These are phyloP conservation scores for Naganishia onofrii DNA, from an alignment of 768 basidiomycete species.

Conservation along the genomic window DNA sequence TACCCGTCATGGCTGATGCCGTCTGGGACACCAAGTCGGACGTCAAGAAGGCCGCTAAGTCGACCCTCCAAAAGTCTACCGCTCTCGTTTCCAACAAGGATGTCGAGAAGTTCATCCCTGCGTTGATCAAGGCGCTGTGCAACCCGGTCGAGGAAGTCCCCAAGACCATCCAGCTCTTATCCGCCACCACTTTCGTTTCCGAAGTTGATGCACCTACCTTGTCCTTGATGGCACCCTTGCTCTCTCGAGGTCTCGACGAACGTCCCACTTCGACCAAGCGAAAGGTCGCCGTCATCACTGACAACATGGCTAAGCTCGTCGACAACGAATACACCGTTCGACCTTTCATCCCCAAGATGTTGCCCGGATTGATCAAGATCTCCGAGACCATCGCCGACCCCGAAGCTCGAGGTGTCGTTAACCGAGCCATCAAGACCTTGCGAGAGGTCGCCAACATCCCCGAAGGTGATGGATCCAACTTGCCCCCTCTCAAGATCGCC, in stretches of 20 bases:
- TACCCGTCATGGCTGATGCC: conserved; percentile 87
- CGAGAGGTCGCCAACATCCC: conserved; percentile 93
- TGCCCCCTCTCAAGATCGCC: conserved; percentile 75
- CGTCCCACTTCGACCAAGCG: conserved; percentile 95
- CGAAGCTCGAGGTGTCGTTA: conserved; percentile 89
- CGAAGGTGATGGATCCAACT: conserved; percentile 79
- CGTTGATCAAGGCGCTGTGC: conserved; percentile 94
- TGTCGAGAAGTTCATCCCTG: conserved; percentile 77
- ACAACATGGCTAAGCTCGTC: conserved; percentile 98
- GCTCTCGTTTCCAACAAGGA: conserved; percentile 97
- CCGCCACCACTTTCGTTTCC: conserved; percentile 98
- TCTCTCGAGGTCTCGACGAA: conserved; percentile 88
- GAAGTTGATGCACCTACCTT: conserved; percentile 97
- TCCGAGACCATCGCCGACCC: conserved; percentile 94
- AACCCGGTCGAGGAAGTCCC: conserved; percentile 99
- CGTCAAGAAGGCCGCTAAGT: conserved; percentile 96
- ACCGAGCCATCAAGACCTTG: conserved; percentile 88
- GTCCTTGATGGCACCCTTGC: conserved; percentile 93
- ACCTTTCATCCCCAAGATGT: conserved; percentile 91
- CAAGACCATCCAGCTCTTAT: conserved; percentile 87
- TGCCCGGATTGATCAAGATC: conserved; percentile 93
- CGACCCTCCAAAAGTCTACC: conserved; percentile 88
- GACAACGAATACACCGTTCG: conserved; percentile 92
- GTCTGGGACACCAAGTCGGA: conserved; percentile 99
- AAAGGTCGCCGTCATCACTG: conserved; percentile 93